Evolutionary conservation across 371 early-diverging fungal genomes (phyloP).

Genomic region (Umbelopsis sp.): DNA sequence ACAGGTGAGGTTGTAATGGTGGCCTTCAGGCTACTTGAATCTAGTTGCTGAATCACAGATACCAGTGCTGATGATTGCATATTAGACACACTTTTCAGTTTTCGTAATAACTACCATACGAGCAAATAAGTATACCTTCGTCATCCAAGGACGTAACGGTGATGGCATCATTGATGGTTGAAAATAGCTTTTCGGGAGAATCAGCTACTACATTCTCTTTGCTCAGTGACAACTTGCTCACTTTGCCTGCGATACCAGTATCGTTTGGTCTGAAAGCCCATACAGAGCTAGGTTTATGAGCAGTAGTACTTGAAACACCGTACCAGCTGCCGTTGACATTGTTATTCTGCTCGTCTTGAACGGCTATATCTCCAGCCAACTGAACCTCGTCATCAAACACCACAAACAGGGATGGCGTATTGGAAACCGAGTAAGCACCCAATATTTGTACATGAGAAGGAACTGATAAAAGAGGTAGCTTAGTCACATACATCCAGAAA

Average conservation of each 20-base stretch:
- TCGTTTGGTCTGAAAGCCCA: not conserved
- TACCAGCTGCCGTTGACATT: not conserved
- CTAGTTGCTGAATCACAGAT: not conserved
- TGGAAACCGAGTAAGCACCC: not conserved
- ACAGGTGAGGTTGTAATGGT: not conserved
- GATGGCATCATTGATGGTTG: not conserved
- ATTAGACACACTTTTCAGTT: too few relatives aligned
- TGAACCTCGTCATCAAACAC: constrained; percentile 15
- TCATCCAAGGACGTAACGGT: not conserved
- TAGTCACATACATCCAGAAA: not conserved
- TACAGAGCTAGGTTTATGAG: not conserved
- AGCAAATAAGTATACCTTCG: not conserved
- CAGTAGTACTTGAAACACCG: not conserved
- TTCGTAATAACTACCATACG: too few relatives aligned
- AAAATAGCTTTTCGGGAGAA: constrained; percentile 1
- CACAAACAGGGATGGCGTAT: not conserved
- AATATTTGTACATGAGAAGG: not conserved
- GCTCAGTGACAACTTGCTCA: not conserved
- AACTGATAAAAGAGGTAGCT: not conserved
- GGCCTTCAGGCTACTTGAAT: not conserved
- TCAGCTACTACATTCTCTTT: not conserved
- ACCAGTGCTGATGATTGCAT: too few relatives aligned
- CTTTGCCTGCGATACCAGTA: not conserved
- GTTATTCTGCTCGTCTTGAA: not conserved
- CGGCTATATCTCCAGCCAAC: constrained; percentile 2